Evolutionary conservation across 495 filamentous ascomycete genomes (phyloP), one percentile per base, ranked within the genome.

Genomic region (Aspergillus nanangensis): DNA sequence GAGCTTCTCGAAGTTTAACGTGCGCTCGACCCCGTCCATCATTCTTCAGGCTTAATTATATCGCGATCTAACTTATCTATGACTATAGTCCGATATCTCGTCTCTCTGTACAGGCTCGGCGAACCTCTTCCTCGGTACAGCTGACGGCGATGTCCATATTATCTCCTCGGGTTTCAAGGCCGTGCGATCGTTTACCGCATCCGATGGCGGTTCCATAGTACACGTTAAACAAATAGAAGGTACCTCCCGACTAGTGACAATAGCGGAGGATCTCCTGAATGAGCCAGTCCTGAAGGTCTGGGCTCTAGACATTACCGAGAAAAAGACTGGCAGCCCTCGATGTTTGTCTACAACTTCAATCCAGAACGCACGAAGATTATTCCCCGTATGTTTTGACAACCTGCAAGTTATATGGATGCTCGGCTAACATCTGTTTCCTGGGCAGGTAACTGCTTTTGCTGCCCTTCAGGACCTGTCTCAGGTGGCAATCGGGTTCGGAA

Each of bases 211-310:
- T 11, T 79, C 84, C 45, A 90, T 98, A 44, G 93, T 86, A n/a
- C 87, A 96, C 60, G 90, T 96, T 79, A 91, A 86, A 66, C 94
- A 98, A 71, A 78, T 97, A 7, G 85, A 89, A 47, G 87, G 86
- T 27, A 96, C 92, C 3, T 82, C 87, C 21, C 63, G 96, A 47
- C 75, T 98, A 14, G 82, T 96, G 3, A 96, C 94, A 0, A 77
- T 97, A 31, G 79, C 88, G 38, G 93, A 96, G 61, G 90, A 95
- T 58, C 66, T 93, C 13, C 83, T 81, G 20, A 91, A 81, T 54
- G 89, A 96, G 50, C 92, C 93, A 0, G 74, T 90, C 5, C 63
- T 98, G 38, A 97, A 96, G 60, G 91, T 96, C 17, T 98, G 93
- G 93, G 91, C 88, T 21, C 71, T 98, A 50, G 92, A 98, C 62